phyloP scores from a whole-genome alignment of 192 early-diverging fungal genomes.

The Gorgonomyces haynaldii region DNA sequence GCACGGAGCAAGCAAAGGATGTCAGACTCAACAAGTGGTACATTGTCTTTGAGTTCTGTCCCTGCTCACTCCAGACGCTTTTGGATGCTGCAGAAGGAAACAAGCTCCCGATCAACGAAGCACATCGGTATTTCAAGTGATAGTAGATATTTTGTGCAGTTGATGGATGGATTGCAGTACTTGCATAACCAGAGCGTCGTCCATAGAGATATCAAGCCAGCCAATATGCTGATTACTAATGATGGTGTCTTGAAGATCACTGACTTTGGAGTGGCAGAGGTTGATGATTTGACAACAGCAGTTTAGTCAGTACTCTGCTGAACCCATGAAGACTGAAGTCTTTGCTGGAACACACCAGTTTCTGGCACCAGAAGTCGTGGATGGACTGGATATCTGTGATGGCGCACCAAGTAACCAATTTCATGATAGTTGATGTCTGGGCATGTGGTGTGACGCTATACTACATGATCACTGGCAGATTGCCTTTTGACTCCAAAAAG shows the following conservation, averaged over 20 bases:
- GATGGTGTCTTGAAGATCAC: conserved; percentile 43
- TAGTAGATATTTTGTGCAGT: conserved; percentile 38
- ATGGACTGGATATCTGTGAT: conserved; percentile 3
- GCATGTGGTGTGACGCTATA: conserved; percentile 43
- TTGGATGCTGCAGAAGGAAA: conserved; percentile 30
- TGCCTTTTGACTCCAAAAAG: conserved; percentile 44
- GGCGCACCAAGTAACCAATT: conserved; percentile 28
- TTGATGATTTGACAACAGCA: conserved; percentile 17
- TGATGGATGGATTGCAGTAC: conserved; percentile 42
- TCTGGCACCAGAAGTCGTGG: conserved; percentile 39
- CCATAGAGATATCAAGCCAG: conserved; percentile 50
- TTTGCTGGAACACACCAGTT: conserved; percentile 55
- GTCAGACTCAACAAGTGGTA: conserved; percentile 42
- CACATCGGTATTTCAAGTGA: conserved; percentile 21
- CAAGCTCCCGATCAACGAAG: conserved; percentile 18
- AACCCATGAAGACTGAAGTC: conserved; percentile 19
- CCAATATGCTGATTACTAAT: conserved; percentile 39
- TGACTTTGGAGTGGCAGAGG: conserved; percentile 49
- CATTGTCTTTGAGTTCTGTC: conserved; percentile 47
- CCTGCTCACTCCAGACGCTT: conserved; percentile 40
- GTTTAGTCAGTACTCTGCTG: conserved; percentile 28
- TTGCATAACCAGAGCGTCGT: conserved; percentile 36
- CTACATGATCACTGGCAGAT: conserved; percentile 45
- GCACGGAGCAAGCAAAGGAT: conserved; percentile 20
- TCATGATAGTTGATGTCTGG: conserved; percentile 39